Evolutionary conservation across 2,329 filamentous ascomycete genomes (phyloP).

Genomic region (Metarhizium robertsii): DNA sequence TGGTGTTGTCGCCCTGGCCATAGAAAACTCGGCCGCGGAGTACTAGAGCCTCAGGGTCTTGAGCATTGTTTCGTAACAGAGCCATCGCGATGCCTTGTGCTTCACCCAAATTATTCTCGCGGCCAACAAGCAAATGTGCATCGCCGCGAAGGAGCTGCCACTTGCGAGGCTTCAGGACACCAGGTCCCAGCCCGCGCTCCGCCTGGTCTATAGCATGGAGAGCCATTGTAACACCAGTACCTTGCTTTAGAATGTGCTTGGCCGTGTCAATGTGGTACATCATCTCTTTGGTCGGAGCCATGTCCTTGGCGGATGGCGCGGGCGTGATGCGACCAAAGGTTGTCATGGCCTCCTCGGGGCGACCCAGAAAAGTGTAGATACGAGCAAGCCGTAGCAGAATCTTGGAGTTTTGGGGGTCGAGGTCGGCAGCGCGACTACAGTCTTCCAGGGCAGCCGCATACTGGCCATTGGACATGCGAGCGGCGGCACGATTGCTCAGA

Average conservation of each 20-base stretch:
- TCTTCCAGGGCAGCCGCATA: constrained; percentile 78
- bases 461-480: constrained; percentile 79
- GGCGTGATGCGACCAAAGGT: constrained; percentile 76
- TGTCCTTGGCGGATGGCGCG: constrained; percentile 75
- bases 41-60: constrained; percentile 89
- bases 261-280: constrained; percentile 71
- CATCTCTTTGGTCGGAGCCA: constrained; percentile 76
- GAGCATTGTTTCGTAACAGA: constrained; percentile 73
- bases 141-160: constrained; percentile 92
- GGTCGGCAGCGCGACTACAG: constrained; percentile 68
- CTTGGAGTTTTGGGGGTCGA: constrained; percentile 81
- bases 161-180: constrained; percentile 76
- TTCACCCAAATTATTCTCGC: constrained; percentile 78
- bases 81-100: constrained; percentile 89
- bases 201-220: constrained; percentile 87
- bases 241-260: constrained; percentile 63
- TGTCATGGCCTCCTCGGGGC: constrained; percentile 76
- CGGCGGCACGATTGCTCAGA: constrained; percentile 88
- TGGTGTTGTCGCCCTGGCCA: constrained; percentile 86
- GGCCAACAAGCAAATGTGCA: constrained; percentile 87
- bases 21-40: constrained; percentile 83
- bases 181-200: constrained; percentile 64
- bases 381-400: constrained; percentile 80
- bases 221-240: constrained; percentile 81
- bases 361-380: constrained; percentile 80